Conservation (phyloP, 768 basidiomycete species). For the Solioccasus polychromus region DNA sequence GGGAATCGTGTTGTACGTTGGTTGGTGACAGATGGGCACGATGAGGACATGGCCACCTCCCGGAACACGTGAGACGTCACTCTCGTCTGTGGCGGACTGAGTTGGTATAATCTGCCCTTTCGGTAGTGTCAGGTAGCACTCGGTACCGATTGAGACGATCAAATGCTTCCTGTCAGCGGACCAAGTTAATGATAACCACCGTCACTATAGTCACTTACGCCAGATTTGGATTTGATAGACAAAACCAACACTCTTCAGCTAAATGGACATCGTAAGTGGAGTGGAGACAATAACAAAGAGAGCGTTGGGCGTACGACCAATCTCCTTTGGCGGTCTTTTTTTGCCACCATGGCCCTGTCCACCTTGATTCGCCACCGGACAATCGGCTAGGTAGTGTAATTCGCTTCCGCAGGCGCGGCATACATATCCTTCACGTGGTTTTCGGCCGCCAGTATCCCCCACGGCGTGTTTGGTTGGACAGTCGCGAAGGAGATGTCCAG, state of each 20-base stretch:
- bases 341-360: conserved; percentile 32
- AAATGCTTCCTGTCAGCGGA: conserved; percentile 73
- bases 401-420: conserved; percentile 91
- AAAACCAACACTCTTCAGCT: conserved; percentile 99
- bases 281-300: neutral
- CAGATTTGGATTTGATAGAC: conserved; percentile 89
- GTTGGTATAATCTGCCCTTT: conserved; percentile 94
- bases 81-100: conserved; percentile 47
- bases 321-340: conserved; percentile 67
- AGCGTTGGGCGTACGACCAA: conserved; percentile 62
- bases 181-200: conserved; percentile 3
- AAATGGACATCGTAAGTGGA: conserved; percentile 9
- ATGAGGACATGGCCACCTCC: conserved; percentile 96
- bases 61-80: conserved; percentile 54
- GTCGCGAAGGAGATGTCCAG: conserved; percentile 85
- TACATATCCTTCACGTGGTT: conserved; percentile 82
- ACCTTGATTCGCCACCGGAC: conserved; percentile 63
- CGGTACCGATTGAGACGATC: conserved; percentile 88
- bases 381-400: conserved; percentile 84
- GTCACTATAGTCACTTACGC: conserved; percentile 49
- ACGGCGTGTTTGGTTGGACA: conserved; percentile 77
- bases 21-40: conserved; percentile 91
- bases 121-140: conserved; percentile 94
- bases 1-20: conserved; percentile 81
- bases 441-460: conserved; percentile 80